These are phyloP conservation scores for Staphylotrichum longicolle DNA, from an alignment of 495 filamentous ascomycete species.

Conservation along the genomic window DNA sequence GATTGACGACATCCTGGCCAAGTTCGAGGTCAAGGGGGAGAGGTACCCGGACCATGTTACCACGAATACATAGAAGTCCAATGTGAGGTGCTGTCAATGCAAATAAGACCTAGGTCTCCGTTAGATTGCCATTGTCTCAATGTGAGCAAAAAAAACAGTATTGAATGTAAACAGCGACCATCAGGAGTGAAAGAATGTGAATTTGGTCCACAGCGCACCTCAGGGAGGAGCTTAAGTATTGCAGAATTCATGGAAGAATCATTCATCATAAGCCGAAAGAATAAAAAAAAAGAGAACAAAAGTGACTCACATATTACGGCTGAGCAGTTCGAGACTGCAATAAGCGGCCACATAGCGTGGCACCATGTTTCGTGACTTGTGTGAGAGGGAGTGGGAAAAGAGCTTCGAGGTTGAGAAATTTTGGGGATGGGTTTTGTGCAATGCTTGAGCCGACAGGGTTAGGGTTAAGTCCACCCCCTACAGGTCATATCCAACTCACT, in stretches of 20 bases:
- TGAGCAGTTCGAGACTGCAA: neutral
- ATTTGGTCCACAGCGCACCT: conserved; percentile 30
- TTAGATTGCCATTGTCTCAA: too few relatives aligned
- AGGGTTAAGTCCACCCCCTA: neutral
- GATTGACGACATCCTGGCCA: conserved; percentile 47
- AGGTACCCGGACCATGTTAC: conserved; percentile 40
- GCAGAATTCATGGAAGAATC: conserved; percentile 56
- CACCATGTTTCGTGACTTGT: too few relatives aligned
- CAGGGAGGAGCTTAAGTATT: conserved; percentile 47
- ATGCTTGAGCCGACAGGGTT: neutral
- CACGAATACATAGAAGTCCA: conserved; percentile 33
- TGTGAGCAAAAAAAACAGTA: neutral
- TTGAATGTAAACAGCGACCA: neutral
- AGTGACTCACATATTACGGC: conserved; percentile 9
- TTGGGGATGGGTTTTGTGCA: neutral
- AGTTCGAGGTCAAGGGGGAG: conserved; percentile 42
- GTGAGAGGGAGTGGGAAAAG: too few relatives aligned
- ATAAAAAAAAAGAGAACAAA: neutral
- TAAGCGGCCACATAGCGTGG: too few relatives aligned
- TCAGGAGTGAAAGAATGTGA: conserved; percentile 37
- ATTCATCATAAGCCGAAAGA: conserved; percentile 39
- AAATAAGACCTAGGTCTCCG: too few relatives aligned
- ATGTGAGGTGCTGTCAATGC: neutral
- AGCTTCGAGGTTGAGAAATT: neutral
- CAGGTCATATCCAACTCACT: neutral